Evolutionary conservation across 192 early-diverging fungal species (phyloP).

Genomic region (Backusella sp.): DNA sequence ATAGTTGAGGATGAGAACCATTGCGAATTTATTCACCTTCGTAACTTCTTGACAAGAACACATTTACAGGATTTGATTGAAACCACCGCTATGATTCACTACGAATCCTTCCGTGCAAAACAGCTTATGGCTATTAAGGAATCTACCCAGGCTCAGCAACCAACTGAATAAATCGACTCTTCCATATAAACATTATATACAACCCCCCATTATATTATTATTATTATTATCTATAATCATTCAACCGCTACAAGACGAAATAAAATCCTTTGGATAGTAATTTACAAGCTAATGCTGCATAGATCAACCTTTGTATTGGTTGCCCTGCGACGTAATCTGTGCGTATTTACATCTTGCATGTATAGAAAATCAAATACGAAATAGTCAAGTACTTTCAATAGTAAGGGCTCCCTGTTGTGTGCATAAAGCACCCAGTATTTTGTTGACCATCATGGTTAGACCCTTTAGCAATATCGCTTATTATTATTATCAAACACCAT

Average conservation of each 20-base stretch:
- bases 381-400: too few relatives aligned
- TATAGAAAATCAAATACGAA: background rate
- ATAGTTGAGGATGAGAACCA: conserved; percentile 89
- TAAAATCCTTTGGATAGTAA: conserved; percentile 1
- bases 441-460: too few relatives aligned
- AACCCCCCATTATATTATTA: background rate
- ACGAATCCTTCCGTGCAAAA: conserved; percentile 90
- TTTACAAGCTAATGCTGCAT: background rate
- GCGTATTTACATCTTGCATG: background rate
- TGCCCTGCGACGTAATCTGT: background rate
- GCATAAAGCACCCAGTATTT: too few relatives aligned
- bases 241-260: background rate
- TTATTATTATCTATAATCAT: conserved; percentile 5
- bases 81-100: conserved; percentile 88
- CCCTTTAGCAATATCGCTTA: background rate
- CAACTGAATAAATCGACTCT: background rate
- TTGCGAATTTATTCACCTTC: conserved; percentile 93
- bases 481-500: too few relatives aligned
- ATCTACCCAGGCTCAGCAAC: conserved; percentile 35
- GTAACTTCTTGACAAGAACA: conserved; percentile 84
- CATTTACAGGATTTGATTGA: conserved; percentile 95
- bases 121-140: conserved; percentile 58
- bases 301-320: background rate
- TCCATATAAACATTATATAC: background rate
- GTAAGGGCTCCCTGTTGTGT: too few relatives aligned